Evolutionary conservation across 345 rosid genomes (phyloP), one percentile per base, ranked within the genome.

Genomic region (Camelina hispida): DNA sequence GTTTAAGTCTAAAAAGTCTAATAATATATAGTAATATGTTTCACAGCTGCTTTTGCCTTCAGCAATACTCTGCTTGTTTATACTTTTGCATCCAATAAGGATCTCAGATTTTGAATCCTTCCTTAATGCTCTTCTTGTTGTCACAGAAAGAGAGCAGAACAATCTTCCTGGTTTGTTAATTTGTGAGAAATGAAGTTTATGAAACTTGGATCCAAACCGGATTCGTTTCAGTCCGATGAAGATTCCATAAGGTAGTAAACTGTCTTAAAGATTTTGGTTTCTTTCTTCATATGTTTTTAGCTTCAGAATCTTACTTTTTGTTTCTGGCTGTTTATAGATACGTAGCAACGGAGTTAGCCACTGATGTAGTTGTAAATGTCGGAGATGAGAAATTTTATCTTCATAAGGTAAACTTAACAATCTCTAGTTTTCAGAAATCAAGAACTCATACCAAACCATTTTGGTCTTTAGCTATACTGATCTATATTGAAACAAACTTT

Each of bases 181-280:
- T 7, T 48, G 66, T 15, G 12, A 16, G 42, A 81, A 20, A 91
- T 91, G 96, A 91, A 91, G 89, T 90, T 87, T 84, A 90, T 90
- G 96, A 90, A 90, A 81, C 93, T 90, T 80, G 96, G 96, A 55
- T 90, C 93, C 66, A 91, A 91, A 84, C 91, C 93, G n/a, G 93
- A 91, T 72, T 84, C 86, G 4, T 91, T 91, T 68, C 93, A 86
- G 77, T 71, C 93, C 17, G 79, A 84, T 46, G 90, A 86, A 50
- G 90, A 81, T 69, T 82, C 70, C 69, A 76, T 83, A 68, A 83
- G 93, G 96, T 91, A 62, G 30, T 28, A 84, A 46, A 16, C 30
- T 47, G 8, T 65, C n/a, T 58, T 56, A 50, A 72, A 69, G 25
- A 52, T 59, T 32, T 40, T 14, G 13, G 46, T 38, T 7, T 1